Evolutionary conservation across 2,329 filamentous ascomycete species (phyloP).

Genomic region (Penicillium nordicum): DNA sequence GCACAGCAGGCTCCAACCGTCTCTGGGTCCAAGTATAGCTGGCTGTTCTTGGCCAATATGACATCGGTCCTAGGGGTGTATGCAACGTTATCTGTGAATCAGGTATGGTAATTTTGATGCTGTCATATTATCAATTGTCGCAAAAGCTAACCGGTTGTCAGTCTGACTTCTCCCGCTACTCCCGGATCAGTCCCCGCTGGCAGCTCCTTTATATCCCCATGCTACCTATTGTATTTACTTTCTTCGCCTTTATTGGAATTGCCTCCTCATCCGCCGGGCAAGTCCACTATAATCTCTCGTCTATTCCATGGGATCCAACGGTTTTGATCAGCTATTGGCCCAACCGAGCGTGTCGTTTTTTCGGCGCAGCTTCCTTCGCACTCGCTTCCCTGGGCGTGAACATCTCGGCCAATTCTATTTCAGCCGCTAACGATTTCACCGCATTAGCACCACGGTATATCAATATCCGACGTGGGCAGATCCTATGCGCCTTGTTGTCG

Average conservation of each 20-base stretch:
- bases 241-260: conserved; percentile 50
- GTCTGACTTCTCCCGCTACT: conserved; percentile 57
- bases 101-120: background rate
- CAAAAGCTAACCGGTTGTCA: background rate
- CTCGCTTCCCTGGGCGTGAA: conserved; percentile 57
- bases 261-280: conserved; percentile 41
- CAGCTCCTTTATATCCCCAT: conserved; percentile 51
- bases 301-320: conserved; percentile 46
- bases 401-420: conserved; percentile 53
- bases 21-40: conserved; percentile 51
- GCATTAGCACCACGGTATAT: conserved; percentile 53
- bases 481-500: conserved; percentile 54
- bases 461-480: conserved; percentile 56
- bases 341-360: conserved; percentile 45
- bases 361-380: conserved; percentile 53
- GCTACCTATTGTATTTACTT: conserved; percentile 53
- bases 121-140: background rate
- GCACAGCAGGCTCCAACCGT: conserved; percentile 44
- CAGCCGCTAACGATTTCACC: conserved; percentile 54
- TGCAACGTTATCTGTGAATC: conserved; percentile 52
- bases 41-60: conserved; percentile 52
- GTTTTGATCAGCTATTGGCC: conserved; percentile 40
- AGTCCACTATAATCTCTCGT: conserved; percentile 30
- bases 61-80: conserved; percentile 52
- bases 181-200: conserved; percentile 48